Evolutionary conservation across 2,329 filamentous ascomycete genomes (phyloP).

Genomic region (Tolypocladium tropicale): DNA sequence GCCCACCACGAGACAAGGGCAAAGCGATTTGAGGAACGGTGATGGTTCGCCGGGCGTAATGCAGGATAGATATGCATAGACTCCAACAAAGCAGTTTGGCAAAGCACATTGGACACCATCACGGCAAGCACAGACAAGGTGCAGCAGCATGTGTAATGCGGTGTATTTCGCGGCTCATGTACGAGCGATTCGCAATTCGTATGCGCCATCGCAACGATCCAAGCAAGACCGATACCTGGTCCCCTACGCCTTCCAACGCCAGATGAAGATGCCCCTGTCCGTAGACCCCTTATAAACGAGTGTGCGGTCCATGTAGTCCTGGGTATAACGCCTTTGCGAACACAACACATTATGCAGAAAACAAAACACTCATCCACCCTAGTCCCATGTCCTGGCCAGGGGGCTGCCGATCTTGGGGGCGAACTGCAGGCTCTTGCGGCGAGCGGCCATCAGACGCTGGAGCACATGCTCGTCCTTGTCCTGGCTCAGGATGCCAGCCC

Average conservation of each 20-base stretch:
- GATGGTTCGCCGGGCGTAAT: too few species aligned
- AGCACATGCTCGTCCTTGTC: slow-evolving; percentile 48
- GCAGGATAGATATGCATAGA: neutral
- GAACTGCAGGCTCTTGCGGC: slow-evolving; percentile 69
- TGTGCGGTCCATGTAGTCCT: neutral
- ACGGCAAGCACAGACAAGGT: neutral
- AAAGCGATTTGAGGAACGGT: neutral
- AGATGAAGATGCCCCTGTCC: neutral
- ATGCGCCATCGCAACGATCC: neutral
- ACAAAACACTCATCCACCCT: neutral
- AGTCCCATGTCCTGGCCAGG: slow-evolving; percentile 46
- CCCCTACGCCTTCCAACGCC: neutral
- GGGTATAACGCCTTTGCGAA: neutral
- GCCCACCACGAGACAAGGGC: neutral
- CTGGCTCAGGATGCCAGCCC: slow-evolving; percentile 32
- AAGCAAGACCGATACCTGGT: neutral
- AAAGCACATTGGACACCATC: neutral
- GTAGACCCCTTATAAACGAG: neutral
- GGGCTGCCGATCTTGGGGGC: slow-evolving; percentile 68
- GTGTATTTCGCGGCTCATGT: neutral
- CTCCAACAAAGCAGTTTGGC: neutral
- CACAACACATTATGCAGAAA: neutral
- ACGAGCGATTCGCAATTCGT: neutral
- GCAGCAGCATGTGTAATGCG: neutral
- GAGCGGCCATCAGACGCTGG: slow-evolving; percentile 57